Percentiles rank a stretch among this genome's conserved stretches.
Conservation (phyloP, 495 filamentous ascomycete genomes). For the Trichoderma erinaceum region DNA sequence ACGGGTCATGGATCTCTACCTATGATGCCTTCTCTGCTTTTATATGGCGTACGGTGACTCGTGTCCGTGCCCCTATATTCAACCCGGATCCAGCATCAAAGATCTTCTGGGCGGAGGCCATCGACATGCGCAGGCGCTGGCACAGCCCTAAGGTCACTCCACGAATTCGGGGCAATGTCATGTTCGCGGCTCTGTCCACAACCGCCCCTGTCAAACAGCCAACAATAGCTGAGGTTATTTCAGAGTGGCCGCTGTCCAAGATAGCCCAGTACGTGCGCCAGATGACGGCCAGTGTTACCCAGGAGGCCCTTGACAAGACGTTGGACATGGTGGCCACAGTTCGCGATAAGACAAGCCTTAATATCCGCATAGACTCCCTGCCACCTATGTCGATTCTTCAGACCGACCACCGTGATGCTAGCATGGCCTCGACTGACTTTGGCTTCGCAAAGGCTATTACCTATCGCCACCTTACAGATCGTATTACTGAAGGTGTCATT, state of each 20-base stretch:
- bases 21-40: slow-evolving; percentile 39
- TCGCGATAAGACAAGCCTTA: slow-evolving; percentile 33
- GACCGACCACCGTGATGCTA: slow-evolving; percentile 30
- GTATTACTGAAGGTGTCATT: slow-evolving; percentile 25
- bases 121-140: slow-evolving; percentile 37
- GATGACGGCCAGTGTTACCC: slow-evolving; percentile 33
- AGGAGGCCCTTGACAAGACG: slow-evolving; percentile 24
- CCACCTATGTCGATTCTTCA: slow-evolving; percentile 25
- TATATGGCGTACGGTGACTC: slow-evolving; percentile 31
- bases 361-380: slow-evolving; percentile 27
- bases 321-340: slow-evolving; percentile 30
- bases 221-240: slow-evolving; percentile 30
- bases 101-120: slow-evolving; percentile 30
- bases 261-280: slow-evolving; percentile 35
- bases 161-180: slow-evolving; percentile 35
- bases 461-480: slow-evolving; percentile 26
- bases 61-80: slow-evolving; percentile 31
- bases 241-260: slow-evolving; percentile 29
- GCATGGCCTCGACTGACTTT: slow-evolving; percentile 26
- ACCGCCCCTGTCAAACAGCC: slow-evolving; percentile 21
- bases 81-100: slow-evolving; percentile 24
- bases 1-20: slow-evolving; percentile 35
- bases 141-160: slow-evolving; percentile 26
- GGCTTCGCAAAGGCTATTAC: slow-evolving; percentile 27
- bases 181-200: slow-evolving; percentile 26